Conservation (phyloP, 257 asterid genomes). For the Capsicum baccatum region DNA sequence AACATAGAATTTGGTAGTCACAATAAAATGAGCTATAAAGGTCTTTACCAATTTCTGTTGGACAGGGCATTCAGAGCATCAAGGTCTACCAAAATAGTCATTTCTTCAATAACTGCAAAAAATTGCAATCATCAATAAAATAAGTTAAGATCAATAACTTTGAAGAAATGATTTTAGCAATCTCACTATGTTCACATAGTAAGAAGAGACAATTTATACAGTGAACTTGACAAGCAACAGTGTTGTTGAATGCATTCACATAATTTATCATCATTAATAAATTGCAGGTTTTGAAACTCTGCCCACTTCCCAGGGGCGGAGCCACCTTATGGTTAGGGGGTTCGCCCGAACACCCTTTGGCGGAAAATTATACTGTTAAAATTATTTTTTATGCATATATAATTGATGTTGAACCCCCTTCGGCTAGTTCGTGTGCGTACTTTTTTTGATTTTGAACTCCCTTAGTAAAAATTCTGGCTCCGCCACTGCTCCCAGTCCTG, state of each 20-base stretch:
- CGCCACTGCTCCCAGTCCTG: background rate
- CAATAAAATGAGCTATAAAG: background rate
- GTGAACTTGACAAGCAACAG: background rate
- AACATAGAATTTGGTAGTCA: background rate
- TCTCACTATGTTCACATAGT: background rate
- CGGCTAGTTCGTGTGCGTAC: too few species aligned
- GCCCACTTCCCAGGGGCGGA: too few species aligned
- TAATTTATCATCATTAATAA: background rate
- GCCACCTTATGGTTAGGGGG: too few species aligned
- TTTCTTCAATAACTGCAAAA: conserved; percentile 88
- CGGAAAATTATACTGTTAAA: too few species aligned
- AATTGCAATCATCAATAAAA: conserved; percentile 5
- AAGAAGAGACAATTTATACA: background rate
- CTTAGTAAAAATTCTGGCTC: too few species aligned
- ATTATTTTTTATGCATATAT: too few species aligned
- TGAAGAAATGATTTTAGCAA: background rate
- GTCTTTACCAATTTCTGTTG: conserved; percentile 89
- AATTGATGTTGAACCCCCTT: too few species aligned
- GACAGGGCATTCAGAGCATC: conserved; percentile 70
- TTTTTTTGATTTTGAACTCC: too few species aligned
- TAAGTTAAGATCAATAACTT: background rate
- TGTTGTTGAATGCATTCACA: background rate
- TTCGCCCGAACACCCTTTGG: too few species aligned
- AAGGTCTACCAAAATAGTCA: conserved; percentile 71
- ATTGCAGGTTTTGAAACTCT: too few species aligned